Evolutionary conservation across 768 basidiomycete genomes (phyloP), one percentile per base, ranked within the genome.

Genomic region (Cyclocybe cylindracea): DNA sequence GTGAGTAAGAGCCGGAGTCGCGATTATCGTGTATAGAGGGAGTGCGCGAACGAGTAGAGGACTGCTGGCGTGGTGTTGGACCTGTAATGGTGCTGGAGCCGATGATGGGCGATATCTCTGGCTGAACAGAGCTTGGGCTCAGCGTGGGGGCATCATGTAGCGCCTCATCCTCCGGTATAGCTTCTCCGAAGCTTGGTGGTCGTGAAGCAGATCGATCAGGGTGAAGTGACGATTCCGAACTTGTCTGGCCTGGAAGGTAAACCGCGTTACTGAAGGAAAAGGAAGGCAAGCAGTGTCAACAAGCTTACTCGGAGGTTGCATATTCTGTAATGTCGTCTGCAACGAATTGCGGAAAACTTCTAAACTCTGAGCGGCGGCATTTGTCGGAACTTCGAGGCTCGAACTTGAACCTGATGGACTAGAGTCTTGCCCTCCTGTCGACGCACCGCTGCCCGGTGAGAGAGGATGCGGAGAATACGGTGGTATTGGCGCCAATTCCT

Each of bases 301-400:
- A 10, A 16, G 44, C 50, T 50, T 39, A 59, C 55, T 45, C 11
- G 13, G 43, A 19, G 47, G 24, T 40, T 50, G 44, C 9, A 43
- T 32, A 39, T 47, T 48, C 11, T 52, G 59, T 51, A 73, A 45
- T 37, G 59, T 70, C 39, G 66, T 58, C 33, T 70, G 59, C 8
- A 75, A 55, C 1, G 70, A 65, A 45, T 71, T 69, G 45, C 73
- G 58, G 46, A 73, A 70, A 46, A 74, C 76, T 51, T 76, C 75
- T 6, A 75, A 60, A 6, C 64, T 70, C 46, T 72, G 72, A 2
- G 70, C 68, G 18, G 73, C 33, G 41, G 35, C 54, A 38, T 51
- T 40, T 48, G 49, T 37, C 24, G 47, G 37, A 38, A 14, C 18
- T 52, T 31, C 31, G 46, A 41, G 37, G 46, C 18, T 40, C 52